Evolutionary conservation across 768 basidiomycete species (phyloP), one percentile per base, ranked within the genome.

Genomic region (Mycena vitilis): DNA sequence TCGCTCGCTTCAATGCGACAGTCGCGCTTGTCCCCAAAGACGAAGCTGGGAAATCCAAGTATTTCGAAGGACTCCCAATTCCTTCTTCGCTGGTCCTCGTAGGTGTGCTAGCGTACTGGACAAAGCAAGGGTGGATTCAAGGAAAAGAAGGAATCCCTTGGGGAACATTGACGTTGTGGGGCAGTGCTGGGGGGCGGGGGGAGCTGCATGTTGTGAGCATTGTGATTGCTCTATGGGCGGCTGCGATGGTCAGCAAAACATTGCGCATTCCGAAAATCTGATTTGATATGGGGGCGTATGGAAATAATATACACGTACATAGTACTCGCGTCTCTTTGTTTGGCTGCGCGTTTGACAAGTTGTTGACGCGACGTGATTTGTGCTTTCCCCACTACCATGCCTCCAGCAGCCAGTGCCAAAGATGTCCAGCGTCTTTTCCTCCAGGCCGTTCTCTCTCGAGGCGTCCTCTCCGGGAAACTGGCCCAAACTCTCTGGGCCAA

Each of bases 201-300:
- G 97, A 99, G 73, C 74, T 99, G 55, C 98, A 99, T 79, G 80
- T 88, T 45, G 89, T 90, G 48, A 90, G 90, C 74, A 69, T 94
- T 42, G 75, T 96, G n/a, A 95, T 95, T 78, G 91, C 83, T 9
- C 76, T 84, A 15, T 99, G 96, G 96, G 97, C 93, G 11, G 92
- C 95, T 18, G 92, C 94, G 55, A 99, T 99, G 97, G 94, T 99
- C 71, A 96, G 95, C 86, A 99, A 99, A 82, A 99, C 98, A 18
- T 83, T 99, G 53, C 87, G 90, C 57, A 89, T 98, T 59, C 93
- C 94, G 15, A 95, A 95, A 81, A 73, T 87, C 53, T 94, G 79
- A 73, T 69, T 22, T 15, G 51, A 23, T 20, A 44, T 48, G 40
- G 10, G 16, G 25, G 44, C 45, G 22, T 45, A 51, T 37, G 61